phyloP scores from a whole-genome alignment of 768 basidiomycete genomes.

The Amanita pseudoporphyria region DNA sequence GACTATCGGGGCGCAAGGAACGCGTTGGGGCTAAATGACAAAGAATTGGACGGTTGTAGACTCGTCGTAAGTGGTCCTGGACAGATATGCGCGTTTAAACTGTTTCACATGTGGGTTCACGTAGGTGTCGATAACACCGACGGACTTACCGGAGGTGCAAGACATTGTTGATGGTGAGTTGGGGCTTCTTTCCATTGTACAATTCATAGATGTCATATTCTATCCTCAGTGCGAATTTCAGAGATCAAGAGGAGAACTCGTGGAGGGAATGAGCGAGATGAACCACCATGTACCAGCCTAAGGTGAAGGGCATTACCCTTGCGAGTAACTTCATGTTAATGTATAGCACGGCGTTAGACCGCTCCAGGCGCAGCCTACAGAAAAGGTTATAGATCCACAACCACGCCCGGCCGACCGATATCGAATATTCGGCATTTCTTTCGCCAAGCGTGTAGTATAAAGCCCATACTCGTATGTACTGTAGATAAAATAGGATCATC shows the following conservation, averaged over 20 bases:
- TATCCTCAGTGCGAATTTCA: slow-evolving; percentile 1
- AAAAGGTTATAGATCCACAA: slow-evolving; percentile 13
- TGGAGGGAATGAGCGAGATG: neutral
- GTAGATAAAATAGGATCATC: neutral
- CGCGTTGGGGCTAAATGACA: slow-evolving; percentile 33
- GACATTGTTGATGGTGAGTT: slow-evolving; percentile 22
- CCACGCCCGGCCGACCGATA: slow-evolving; percentile 17
- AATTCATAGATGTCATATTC: neutral
- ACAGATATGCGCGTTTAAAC: neutral
- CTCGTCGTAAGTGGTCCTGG: slow-evolving; percentile 29
- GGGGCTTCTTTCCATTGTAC: neutral
- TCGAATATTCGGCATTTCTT: slow-evolving; percentile 21
- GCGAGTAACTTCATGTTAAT: neutral
- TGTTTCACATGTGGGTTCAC: neutral
- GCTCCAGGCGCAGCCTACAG: slow-evolving; percentile 14
- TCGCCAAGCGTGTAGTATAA: slow-evolving; percentile 17
- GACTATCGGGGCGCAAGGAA: slow-evolving; percentile 23
- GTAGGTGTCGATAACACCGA: slow-evolving; percentile 26
- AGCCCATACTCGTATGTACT: neutral
- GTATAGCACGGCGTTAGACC: slow-evolving; percentile 10
- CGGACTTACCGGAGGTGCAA: slow-evolving; percentile 31
- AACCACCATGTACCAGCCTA: neutral
- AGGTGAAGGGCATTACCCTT: neutral
- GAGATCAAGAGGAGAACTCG: slow-evolving; percentile 1
- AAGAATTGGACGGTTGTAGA: slow-evolving; percentile 23